phyloP scores from a whole-genome alignment of 805 yeast genomes.

The Starmerella khaoyaiensis region DNA sequence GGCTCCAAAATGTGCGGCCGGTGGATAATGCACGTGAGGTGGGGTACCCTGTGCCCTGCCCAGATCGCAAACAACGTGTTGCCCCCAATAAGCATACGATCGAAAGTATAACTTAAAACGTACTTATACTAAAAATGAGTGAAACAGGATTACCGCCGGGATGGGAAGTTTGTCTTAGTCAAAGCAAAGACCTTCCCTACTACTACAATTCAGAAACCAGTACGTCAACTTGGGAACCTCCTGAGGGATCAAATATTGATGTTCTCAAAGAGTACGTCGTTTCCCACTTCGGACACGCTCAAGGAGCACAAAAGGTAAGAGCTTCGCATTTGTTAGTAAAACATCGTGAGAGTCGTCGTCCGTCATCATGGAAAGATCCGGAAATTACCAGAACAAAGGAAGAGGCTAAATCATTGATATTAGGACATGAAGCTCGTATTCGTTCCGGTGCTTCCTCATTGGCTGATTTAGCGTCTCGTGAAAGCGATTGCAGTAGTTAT shows the following conservation, averaged over 20 bases:
- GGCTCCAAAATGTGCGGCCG: too few species aligned
- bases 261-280: conserved; percentile 46
- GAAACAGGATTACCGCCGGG: conserved; percentile 66
- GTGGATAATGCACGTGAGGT: too few species aligned
- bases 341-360: conserved; percentile 73
- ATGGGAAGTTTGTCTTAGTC: conserved; percentile 72
- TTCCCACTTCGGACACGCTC: conserved; percentile 20
- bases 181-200: conserved; percentile 74
- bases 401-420: conserved; percentile 56
- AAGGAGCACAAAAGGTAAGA: conserved; percentile 40
- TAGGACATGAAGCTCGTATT: conserved; percentile 44
- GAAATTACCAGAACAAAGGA: conserved; percentile 68
- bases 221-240: conserved; percentile 84
- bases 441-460: conserved; percentile 53
- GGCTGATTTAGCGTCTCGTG: conserved; percentile 61
- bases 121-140: conserved; percentile 17
- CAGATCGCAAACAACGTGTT: too few species aligned
- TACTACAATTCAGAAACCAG: conserved; percentile 56
- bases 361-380: conserved; percentile 78
- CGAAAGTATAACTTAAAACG: too few species aligned
- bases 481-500: conserved; percentile 81
- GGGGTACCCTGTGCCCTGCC: too few species aligned
- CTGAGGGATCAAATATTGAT: conserved; percentile 60
- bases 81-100: too few species aligned
- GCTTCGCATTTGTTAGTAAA: conserved; percentile 75